phyloP scores from a whole-genome alignment of 1,284 basidiomycete species.

The Ceratobasidium sp. region DNA sequence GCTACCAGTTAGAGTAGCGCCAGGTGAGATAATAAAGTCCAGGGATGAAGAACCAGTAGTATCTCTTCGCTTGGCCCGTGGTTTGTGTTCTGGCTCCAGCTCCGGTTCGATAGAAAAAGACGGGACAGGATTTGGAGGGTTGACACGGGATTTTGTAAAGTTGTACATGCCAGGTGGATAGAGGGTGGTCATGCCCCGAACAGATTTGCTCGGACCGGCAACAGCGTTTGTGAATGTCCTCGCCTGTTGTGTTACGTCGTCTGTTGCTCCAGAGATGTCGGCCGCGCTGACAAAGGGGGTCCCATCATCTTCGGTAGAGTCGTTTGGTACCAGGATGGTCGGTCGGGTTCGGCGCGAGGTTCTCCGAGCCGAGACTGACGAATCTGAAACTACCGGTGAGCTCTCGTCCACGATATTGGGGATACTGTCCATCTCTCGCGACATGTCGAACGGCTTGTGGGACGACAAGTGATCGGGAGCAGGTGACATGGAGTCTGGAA shows the following conservation, averaged over 20 bases:
- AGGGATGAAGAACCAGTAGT: constrained; percentile 22
- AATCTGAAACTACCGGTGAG: not conserved
- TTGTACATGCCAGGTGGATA: constrained; percentile 40
- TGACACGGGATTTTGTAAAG: constrained; percentile 20
- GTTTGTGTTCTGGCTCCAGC: not conserved
- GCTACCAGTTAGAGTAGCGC: not conserved
- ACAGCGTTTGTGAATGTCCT: not conserved
- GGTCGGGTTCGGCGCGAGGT: not conserved
- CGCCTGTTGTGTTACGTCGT: not conserved
- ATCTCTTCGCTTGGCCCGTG: not conserved
- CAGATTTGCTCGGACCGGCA: not conserved
- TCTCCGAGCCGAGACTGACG: not conserved
- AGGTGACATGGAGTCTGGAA: constrained; percentile 35
- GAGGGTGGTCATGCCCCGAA: constrained; percentile 28
- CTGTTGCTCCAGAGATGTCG: not conserved
- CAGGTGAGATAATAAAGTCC: constrained; percentile 29
- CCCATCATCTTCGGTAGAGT: not conserved
- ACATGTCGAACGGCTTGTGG: constrained; percentile 35
- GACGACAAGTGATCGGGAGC: constrained; percentile 10
- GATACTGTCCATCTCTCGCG: constrained; percentile 32
- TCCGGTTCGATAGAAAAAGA: constrained; percentile 14
- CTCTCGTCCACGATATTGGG: not conserved
- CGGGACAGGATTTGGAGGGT: not conserved
- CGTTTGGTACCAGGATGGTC: not conserved
- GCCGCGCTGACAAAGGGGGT: constrained; percentile 4